A percentile compares a stretch with the other conserved stretches of the same genome.
Conservation (phyloP, 805 yeast species). For the Metschnikowia anglica region DNA sequence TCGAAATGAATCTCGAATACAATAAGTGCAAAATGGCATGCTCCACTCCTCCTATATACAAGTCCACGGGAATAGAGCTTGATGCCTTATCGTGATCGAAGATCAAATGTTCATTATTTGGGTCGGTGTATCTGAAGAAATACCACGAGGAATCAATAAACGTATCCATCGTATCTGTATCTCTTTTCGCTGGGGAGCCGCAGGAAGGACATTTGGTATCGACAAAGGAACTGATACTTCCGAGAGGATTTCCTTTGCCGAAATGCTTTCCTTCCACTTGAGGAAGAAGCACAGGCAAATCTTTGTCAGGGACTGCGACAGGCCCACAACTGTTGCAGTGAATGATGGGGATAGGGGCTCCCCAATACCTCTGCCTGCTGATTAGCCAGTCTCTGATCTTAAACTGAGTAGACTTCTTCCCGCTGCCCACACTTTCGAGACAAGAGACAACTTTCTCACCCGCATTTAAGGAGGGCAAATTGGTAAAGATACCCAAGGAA, state of each 20-base stretch:
- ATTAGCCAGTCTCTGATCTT: constrained; percentile 91
- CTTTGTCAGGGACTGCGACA: constrained; percentile 87
- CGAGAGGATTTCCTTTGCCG: constrained; percentile 65
- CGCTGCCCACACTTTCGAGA: constrained; percentile 43
- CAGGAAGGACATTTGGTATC: constrained; percentile 82
- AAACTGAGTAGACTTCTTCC: constrained; percentile 51
- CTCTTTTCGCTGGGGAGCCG: constrained; percentile 70
- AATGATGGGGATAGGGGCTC: constrained; percentile 94
- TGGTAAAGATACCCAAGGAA: constrained; percentile 43
- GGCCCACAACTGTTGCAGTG: constrained; percentile 85
- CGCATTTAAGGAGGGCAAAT: constrained; percentile 53
- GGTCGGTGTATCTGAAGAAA: constrained; percentile 78
- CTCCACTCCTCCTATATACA: constrained; percentile 93
- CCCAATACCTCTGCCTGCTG: constrained; percentile 96
- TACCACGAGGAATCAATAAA: constrained; percentile 99
- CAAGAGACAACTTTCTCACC: constrained; percentile 42
- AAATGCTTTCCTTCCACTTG: constrained; percentile 50
- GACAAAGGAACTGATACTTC: constrained; percentile 63
- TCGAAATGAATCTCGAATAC: constrained; percentile 82
- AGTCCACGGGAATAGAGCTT: constrained; percentile 73
- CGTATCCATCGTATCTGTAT: constrained; percentile 98
- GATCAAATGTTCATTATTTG: constrained; percentile 56
- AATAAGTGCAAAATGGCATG: constrained; percentile 92
- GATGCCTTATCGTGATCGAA: constrained; percentile 54
- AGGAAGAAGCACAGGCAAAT: constrained; percentile 83